Percentiles rank a stretch among this genome's conserved stretches.
Conservation (phyloP, 768 basidiomycete genomes). For the Suillus decipiens region DNA sequence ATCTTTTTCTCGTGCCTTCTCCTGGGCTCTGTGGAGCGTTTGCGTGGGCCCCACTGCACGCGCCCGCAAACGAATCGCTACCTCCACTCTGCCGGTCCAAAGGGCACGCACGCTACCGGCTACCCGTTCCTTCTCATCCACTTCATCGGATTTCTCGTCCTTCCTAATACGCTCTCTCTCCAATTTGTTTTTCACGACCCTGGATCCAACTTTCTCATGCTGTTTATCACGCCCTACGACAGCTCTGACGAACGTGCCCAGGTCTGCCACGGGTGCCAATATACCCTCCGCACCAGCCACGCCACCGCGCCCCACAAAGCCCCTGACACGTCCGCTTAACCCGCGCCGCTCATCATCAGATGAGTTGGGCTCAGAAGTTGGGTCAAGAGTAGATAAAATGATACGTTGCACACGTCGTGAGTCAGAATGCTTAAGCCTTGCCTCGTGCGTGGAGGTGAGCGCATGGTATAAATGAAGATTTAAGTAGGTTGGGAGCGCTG, state of each 20-base stretch:
- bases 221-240: conserved; percentile 38
- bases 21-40: conserved; percentile 27
- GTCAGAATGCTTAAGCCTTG: conserved; percentile 41
- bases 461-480: conserved; percentile 26
- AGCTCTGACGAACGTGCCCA: conserved; percentile 51
- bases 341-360: conserved; percentile 34
- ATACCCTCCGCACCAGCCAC: conserved; percentile 42
- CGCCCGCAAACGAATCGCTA: conserved; percentile 29
- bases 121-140: conserved; percentile 36
- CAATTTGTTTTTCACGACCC: not conserved
- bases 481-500: conserved; percentile 18
- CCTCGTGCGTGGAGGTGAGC: conserved; percentile 30
- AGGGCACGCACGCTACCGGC: conserved; percentile 36
- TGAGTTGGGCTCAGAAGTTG: conserved; percentile 31
- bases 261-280: conserved; percentile 50
- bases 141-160: conserved; percentile 30
- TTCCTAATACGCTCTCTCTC: conserved; percentile 33
- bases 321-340: conserved; percentile 37
- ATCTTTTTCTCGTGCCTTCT: conserved; percentile 31
- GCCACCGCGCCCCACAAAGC: conserved; percentile 41
- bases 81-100: conserved; percentile 35
- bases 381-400: conserved; percentile 59
- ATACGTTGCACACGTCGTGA: conserved; percentile 63
- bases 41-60: conserved; percentile 26
- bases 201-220: conserved; percentile 34